phyloP scores from a whole-genome alignment of 2,329 filamentous ascomycete genomes.

The Botrytis elliptica region DNA sequence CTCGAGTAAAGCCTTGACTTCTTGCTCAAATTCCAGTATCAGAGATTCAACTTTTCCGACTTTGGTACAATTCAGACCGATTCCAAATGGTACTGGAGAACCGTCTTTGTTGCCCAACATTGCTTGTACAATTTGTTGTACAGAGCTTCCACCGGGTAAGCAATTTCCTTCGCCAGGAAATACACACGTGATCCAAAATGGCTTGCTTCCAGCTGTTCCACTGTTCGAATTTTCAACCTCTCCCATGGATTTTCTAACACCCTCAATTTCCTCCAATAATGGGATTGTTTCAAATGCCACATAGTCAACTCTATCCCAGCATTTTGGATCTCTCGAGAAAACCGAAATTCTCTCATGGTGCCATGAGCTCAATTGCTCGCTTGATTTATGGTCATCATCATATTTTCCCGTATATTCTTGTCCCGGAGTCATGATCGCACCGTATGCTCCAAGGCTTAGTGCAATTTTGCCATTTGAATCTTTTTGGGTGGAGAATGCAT shows the following conservation, averaged over 20 bases:
- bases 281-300: constrained; percentile 67
- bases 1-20: constrained; percentile 43
- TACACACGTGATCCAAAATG: constrained; percentile 61
- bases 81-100: constrained; percentile 52
- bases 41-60: constrained; percentile 59
- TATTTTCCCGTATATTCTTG: constrained; percentile 66
- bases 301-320: constrained; percentile 46
- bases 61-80: constrained; percentile 70
- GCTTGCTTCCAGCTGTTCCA: constrained; percentile 10
- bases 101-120: constrained; percentile 37
- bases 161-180: constrained; percentile 54
- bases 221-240: constrained; percentile 4
- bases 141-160: constrained; percentile 56
- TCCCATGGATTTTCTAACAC: constrained; percentile 49
- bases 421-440: constrained; percentile 63
- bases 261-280: constrained; percentile 59
- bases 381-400: constrained; percentile 47
- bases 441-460: constrained; percentile 64
- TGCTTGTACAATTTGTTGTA: constrained; percentile 45
- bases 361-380: constrained; percentile 52
- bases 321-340: constrained; percentile 41
- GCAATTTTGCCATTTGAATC: constrained; percentile 43
- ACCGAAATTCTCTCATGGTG: constrained; percentile 54
- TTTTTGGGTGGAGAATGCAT: constrained; percentile 34
- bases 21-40: constrained; percentile 54